Evolutionary conservation across 352 stramenopile species (phyloP).

Genomic region (Globisporangium middletonii): DNA sequence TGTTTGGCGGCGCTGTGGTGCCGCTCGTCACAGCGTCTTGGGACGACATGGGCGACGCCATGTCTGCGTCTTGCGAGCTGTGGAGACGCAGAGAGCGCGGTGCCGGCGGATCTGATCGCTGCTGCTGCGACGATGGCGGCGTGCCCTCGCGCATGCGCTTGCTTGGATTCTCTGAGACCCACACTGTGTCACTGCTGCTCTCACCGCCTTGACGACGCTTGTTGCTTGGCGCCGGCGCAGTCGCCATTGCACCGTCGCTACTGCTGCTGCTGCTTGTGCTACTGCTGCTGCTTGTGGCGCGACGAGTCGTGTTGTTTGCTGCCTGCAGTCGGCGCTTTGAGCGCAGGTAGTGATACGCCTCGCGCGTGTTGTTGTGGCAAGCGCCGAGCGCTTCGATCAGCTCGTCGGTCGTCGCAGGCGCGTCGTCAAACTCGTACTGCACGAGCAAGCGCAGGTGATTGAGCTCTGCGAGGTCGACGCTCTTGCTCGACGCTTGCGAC

Average conservation of each 20-base stretch:
- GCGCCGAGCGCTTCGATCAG: conserved; percentile 34
- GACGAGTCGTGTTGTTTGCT: not conserved
- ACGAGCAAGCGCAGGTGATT: conserved; percentile 51
- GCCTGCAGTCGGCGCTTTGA: conserved; percentile 14
- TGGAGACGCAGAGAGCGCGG: conserved; percentile 6
- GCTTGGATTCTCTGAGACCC: conserved; percentile 7
- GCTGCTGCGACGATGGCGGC: not conserved
- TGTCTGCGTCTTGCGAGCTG: conserved; percentile 9
- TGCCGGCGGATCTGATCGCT: not conserved
- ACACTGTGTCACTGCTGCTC: not conserved
- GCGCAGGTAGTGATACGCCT: conserved; percentile 53
- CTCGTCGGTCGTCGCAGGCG: conserved; percentile 34
- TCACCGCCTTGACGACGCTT: not conserved
- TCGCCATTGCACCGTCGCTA: not conserved
- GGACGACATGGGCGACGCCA: not conserved
- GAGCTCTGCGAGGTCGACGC: conserved; percentile 34
- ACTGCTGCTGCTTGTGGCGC: not conserved
- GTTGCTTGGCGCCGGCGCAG: not conserved
- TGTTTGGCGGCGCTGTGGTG: not conserved
- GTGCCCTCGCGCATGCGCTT: conserved; percentile 4
- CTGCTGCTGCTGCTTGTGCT: not conserved
- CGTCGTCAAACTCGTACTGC: conserved; percentile 57
- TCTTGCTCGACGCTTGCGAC: conserved; percentile 13
- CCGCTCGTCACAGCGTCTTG: not conserved
- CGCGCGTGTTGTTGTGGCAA: conserved; percentile 35